These are phyloP conservation scores for Talaromyces adpressus DNA, from an alignment of 495 filamentous ascomycete genomes.

Conservation along the genomic window DNA sequence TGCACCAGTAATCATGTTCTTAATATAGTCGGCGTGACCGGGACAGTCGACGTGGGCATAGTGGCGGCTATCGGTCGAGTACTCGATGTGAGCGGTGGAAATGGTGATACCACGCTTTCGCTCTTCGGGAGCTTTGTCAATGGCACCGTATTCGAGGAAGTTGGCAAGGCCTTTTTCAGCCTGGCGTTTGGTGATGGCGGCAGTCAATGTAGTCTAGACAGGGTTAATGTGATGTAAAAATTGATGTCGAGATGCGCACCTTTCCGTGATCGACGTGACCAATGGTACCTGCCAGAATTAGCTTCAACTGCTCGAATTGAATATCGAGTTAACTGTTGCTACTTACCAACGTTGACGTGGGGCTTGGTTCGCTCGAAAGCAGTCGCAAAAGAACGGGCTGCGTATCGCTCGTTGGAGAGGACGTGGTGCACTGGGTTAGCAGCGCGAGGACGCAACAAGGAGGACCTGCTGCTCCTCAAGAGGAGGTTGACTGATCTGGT, in stretches of 20 bases:
- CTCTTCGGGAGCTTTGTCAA: slow-evolving; percentile 98
- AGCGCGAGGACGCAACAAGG: slow-evolving; percentile 51
- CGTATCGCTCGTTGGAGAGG: slow-evolving; percentile 58
- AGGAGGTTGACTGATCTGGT: slow-evolving; percentile 61
- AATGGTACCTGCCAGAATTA: slow-evolving; percentile 66
- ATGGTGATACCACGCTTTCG: slow-evolving; percentile 99
- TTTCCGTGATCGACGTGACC: slow-evolving; percentile 99
- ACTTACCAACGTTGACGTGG: slow-evolving; percentile 91
- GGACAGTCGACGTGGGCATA: slow-evolving; percentile 99
- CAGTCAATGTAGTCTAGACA: slow-evolving; percentile 85
- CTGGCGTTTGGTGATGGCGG: slow-evolving; percentile 96
- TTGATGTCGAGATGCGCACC: slow-evolving; percentile 40
- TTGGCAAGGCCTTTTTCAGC: slow-evolving; percentile 84
- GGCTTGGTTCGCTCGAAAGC: slow-evolving; percentile 89
- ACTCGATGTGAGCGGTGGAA: slow-evolving; percentile 96
- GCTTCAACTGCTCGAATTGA: too few relatives aligned
- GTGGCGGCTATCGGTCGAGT: slow-evolving; percentile 82
- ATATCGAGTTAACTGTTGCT: too few relatives aligned
- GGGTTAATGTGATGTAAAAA: slow-evolving; percentile 5
- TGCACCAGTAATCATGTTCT: slow-evolving; percentile 99
- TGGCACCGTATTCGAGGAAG: slow-evolving; percentile 94
- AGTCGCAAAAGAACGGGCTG: slow-evolving; percentile 64
- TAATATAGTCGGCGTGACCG: slow-evolving; percentile 99
- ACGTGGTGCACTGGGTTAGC: slow-evolving; percentile 66
- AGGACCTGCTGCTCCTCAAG: slow-evolving; percentile 58